Evolutionary conservation across 2,329 filamentous ascomycete genomes (phyloP).

Genomic region (Diatrype stigma): DNA sequence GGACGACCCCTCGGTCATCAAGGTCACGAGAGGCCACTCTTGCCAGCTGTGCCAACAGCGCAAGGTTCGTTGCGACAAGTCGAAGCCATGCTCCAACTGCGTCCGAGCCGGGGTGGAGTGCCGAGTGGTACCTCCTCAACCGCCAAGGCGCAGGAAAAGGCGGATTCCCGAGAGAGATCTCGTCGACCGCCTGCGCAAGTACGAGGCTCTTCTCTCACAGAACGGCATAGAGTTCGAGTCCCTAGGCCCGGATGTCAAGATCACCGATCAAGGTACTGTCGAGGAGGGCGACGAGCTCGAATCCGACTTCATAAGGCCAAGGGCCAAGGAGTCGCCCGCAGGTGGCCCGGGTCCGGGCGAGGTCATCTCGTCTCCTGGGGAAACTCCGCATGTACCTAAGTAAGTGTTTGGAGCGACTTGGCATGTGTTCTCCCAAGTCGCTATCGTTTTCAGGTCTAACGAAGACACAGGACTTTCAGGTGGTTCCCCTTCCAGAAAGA

Average conservation of each 20-base stretch:
- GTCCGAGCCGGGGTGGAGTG: slow-evolving; percentile 60
- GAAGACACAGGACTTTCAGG: slow-evolving; percentile 31
- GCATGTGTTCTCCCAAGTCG: neutral
- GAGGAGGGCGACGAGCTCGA: slow-evolving; percentile 56
- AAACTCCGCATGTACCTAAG: slow-evolving; percentile 25
- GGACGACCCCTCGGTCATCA: slow-evolving; percentile 41
- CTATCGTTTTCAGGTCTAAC: neutral
- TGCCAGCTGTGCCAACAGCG: slow-evolving; percentile 74
- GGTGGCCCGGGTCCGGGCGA: slow-evolving; percentile 34
- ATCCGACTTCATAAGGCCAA: slow-evolving; percentile 49
- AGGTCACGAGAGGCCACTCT: slow-evolving; percentile 56
- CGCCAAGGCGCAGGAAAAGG: slow-evolving; percentile 56
- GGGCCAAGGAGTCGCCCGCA: slow-evolving; percentile 45
- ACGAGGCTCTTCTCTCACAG: slow-evolving; percentile 62
- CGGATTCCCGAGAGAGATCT: slow-evolving; percentile 67
- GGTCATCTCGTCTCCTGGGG: slow-evolving; percentile 23
- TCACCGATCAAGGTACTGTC: slow-evolving; percentile 31
- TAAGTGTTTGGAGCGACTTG: slow-evolving; percentile 7
- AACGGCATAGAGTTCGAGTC: slow-evolving; percentile 67
- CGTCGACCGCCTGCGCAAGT: slow-evolving; percentile 63
- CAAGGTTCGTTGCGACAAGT: slow-evolving; percentile 71
- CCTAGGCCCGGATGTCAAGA: slow-evolving; percentile 49
- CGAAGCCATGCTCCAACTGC: slow-evolving; percentile 67
- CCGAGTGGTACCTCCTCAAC: slow-evolving; percentile 51
- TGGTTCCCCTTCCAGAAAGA: slow-evolving; percentile 53